Evolutionary conservation across 139 green algal genomes (phyloP).

Genomic region (Astrephomene gubernaculifera): DNA sequence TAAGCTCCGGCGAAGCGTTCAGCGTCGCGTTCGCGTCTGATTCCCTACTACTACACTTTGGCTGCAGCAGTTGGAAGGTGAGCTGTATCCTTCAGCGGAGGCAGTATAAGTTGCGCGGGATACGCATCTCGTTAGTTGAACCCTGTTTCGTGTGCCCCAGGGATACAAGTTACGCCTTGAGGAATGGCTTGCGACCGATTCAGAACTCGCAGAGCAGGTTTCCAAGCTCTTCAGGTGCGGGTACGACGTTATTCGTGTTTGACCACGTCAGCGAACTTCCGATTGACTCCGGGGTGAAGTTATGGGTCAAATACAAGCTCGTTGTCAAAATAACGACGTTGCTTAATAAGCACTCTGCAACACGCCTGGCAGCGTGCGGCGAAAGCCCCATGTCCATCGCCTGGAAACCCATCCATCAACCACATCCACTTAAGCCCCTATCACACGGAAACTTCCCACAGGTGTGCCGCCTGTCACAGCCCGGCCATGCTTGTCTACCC

Average conservation of each 20-base stretch:
- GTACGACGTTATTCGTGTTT: too few relatives aligned
- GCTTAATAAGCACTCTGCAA: too few relatives aligned
- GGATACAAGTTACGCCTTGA: not conserved
- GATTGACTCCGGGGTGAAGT: too few relatives aligned
- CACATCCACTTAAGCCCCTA: not conserved
- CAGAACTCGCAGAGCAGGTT: constrained; percentile 19
- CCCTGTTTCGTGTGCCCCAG: not conserved
- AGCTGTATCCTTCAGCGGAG: not conserved
- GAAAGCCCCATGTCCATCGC: too few relatives aligned
- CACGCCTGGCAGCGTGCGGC: too few relatives aligned
- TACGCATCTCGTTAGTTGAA: not conserved
- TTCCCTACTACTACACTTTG: not conserved
- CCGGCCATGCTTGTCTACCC: constrained; percentile 7
- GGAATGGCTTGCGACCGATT: not conserved
- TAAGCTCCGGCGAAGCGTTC: not conserved
- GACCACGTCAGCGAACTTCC: too few relatives aligned
- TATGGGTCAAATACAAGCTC: too few relatives aligned
- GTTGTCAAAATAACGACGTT: too few relatives aligned
- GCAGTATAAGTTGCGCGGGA: not conserved
- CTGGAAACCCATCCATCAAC: not conserved
- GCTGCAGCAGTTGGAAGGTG: constrained; percentile 4
- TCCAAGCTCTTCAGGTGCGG: constrained; percentile 14
- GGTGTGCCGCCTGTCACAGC: not conserved
- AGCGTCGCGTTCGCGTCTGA: constrained; percentile 12
- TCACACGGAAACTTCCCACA: not conserved